Percentiles rank a stretch among this genome's conserved stretches.
Conservation (phyloP, 169 alveolate species). For the Eimeria falciformis region DNA sequence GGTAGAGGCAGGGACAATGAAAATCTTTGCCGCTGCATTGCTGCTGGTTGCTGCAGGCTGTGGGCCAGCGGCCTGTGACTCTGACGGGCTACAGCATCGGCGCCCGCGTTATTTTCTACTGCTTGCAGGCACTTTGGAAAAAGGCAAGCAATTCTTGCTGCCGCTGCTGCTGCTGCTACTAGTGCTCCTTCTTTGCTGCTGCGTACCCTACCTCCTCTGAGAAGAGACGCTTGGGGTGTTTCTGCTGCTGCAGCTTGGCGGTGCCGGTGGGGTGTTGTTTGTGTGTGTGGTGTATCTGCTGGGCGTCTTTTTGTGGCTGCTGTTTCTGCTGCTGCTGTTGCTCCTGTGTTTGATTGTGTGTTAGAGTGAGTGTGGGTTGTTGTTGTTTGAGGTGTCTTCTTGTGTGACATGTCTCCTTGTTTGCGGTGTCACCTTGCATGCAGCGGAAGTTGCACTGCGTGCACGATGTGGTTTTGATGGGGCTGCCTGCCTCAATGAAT, state of each 20-base stretch:
- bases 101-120: conserved; percentile 91
- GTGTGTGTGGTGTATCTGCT: neutral
- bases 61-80: conserved; percentile 93
- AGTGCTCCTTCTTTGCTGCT: neutral
- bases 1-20: too few species aligned
- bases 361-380: neutral
- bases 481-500: conserved; percentile 91
- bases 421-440: neutral
- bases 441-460: conserved; percentile 85
- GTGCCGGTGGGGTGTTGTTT: neutral
- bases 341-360: conserved; percentile 5
- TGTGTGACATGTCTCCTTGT: neutral
- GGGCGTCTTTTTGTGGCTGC: neutral
- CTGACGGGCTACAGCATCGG: conserved; percentile 94
- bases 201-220: neutral
- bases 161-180: neutral
- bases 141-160: conserved; percentile 22
- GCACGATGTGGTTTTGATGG: conserved; percentile 91
- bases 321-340: conserved; percentile 44
- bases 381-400: neutral
- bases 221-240: neutral
- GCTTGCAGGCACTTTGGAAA: conserved; percentile 88
- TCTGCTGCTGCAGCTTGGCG: neutral
- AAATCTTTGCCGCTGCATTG: neutral
- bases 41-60: conserved; percentile 79